A percentile compares a stretch with the other conserved stretches of the same genome.
Evolutionary conservation across 2,329 filamentous ascomycete species (phyloP).

Genomic region (Ophiostoma australiae): DNA sequence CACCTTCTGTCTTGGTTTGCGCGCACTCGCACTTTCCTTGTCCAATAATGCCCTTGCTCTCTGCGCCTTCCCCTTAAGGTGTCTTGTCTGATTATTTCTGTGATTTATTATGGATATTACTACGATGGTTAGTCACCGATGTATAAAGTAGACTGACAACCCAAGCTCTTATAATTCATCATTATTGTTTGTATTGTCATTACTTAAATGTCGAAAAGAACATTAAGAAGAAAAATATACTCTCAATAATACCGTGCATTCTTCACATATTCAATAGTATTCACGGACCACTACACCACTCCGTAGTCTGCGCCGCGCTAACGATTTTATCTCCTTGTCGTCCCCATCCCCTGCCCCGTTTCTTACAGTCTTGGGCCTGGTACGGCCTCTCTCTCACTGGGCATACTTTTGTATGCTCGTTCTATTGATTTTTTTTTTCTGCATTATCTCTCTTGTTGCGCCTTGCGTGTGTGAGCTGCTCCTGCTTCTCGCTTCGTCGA

Average conservation of each 20-base stretch:
- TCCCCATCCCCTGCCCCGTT: conserved; percentile 19
- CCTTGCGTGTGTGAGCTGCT: neutral
- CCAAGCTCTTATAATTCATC: too few species aligned
- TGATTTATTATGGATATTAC: neutral
- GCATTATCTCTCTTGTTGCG: neutral
- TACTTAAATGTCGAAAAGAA: neutral
- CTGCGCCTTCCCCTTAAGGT: neutral
- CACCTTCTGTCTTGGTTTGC: neutral
- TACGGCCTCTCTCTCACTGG: conserved; percentile 10
- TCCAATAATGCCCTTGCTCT: neutral
- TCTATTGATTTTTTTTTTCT: neutral
- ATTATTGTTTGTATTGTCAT: too few species aligned
- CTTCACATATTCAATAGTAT: conserved; percentile 2
- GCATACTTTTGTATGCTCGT: neutral
- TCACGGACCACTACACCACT: conserved; percentile 10
- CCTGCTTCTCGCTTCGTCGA: neutral
- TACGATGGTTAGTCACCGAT: neutral
- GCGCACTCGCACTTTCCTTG: neutral
- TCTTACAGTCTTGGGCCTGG: conserved; percentile 17
- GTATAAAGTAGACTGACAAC: too few species aligned
- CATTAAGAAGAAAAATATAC: neutral
- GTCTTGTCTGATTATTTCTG: neutral
- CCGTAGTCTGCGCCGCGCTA: conserved; percentile 7
- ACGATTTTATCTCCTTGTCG: conserved; percentile 19
- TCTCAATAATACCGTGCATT: neutral